These are phyloP conservation scores for Cinnamomum chago DNA, from an alignment of 164 flowering plant genomes.

Conservation along the genomic window DNA sequence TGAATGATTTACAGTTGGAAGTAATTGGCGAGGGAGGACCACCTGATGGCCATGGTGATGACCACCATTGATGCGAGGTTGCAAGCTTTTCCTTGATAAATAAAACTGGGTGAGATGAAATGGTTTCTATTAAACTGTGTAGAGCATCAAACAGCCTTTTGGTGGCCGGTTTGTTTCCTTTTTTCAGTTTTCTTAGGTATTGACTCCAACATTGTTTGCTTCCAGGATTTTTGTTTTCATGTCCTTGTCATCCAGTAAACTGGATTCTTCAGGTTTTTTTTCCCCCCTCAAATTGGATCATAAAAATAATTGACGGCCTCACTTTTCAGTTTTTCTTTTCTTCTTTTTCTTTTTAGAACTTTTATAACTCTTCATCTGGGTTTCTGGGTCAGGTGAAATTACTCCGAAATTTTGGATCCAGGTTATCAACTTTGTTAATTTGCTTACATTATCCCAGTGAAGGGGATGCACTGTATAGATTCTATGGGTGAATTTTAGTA, in stretches of 20 bases:
- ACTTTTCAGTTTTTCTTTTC: not conserved
- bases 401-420: too few species aligned
- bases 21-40: slow-evolving; percentile 80
- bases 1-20: slow-evolving; percentile 48
- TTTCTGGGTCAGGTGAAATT: too few species aligned
- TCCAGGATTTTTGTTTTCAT: not conserved
- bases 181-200: slow-evolving; percentile 2
- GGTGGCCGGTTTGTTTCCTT: slow-evolving; percentile 10
- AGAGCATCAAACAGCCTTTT: slow-evolving; percentile 17
- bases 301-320: slow-evolving; percentile 21
- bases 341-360: too few species aligned
- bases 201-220: not conserved
- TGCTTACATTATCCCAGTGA: too few species aligned
- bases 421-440: too few species aligned
- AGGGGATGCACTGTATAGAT: too few species aligned
- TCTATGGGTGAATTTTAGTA: too few species aligned
- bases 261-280: not conserved
- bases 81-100: slow-evolving; percentile 27
- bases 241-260: not conserved
- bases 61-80: slow-evolving; percentile 26
- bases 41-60: slow-evolving; percentile 53
- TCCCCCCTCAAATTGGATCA: not conserved
- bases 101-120: slow-evolving; percentile 34
- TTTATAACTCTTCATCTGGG: too few species aligned
- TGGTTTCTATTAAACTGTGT: slow-evolving; percentile 15